Conservation (phyloP, 2,329 filamentous ascomycete genomes). For the Aspergillus oerlinghausenensis region DNA sequence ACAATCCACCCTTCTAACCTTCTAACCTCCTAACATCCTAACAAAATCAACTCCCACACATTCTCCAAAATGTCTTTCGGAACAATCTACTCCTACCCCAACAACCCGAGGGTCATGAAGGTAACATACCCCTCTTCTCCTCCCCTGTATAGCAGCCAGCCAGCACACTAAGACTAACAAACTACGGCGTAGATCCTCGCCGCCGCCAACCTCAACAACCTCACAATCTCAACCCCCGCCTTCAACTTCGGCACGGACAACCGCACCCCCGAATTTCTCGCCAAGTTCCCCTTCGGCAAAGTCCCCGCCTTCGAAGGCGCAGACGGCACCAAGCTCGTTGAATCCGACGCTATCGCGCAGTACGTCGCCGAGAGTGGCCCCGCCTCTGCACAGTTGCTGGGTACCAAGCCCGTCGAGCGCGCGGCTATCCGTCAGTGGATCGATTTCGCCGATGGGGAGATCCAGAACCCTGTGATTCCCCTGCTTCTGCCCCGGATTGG, state of each 20-base stretch:
- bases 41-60: neutral
- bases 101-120: conserved; percentile 20
- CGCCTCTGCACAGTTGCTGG: conserved; percentile 43
- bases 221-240: conserved; percentile 24
- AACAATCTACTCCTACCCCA: conserved; percentile 17
- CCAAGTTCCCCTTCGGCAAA: conserved; percentile 52
- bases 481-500: conserved; percentile 20
- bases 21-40: no score
- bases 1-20: no score
- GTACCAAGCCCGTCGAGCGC: conserved; percentile 37
- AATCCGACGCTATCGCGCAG: conserved; percentile 46
- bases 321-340: conserved; percentile 45
- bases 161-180: neutral
- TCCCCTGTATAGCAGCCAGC: no score
- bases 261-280: conserved; percentile 42
- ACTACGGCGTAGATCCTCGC: conserved; percentile 22
- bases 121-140: no score
- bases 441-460: conserved; percentile 36
- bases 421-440: conserved; percentile 46
- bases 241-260: conserved; percentile 44
- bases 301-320: conserved; percentile 47
- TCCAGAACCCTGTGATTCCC: conserved; percentile 13
- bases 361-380: conserved; percentile 47
- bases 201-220: conserved; percentile 33
- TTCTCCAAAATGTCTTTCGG: conserved; percentile 7